Base-by-base conservation (phyloP, 495 filamentous ascomycete genomes). In the Trypethelium eluteriae region DNA sequence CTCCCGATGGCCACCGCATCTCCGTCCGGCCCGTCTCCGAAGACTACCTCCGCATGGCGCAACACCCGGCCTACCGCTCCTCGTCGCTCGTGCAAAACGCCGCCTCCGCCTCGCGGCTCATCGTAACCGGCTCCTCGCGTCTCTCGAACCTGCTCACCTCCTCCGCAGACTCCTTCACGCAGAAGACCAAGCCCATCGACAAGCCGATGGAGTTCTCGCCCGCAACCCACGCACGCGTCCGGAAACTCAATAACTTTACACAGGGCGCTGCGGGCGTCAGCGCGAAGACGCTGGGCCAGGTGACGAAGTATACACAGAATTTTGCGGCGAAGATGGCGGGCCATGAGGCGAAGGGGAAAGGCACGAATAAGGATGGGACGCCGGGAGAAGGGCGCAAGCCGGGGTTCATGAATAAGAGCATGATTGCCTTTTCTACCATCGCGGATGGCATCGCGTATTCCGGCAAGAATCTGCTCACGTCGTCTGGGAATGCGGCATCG, bases 361-460 rank as follows among this genome's bases (percentile, higher is more conserved):
- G 83, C 1, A 80, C 79, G 38, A 87, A 87, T 46, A 82, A 82
- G n/a, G 82, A 89, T 70, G 85, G 85, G 12, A 83, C 85, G 57
- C 82, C 85, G 14, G 78, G 82, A 0, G 78, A 80, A 14, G 92
- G 91, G 76, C 25, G 25, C 0, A 96, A 96, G 75, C 93, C 94
- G 0, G 93, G 94, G 6, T 78, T 98, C 36, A 74, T 98, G 67
- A 98, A 98, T 76, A 98, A 97, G 78, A 89, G 86, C 44, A 79
- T 98, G 80, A 96, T 98, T 77, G 94, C 94, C 0, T 98, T 98
- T 74, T 88, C 86, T n/a, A 98, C 94, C 0, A 83, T 98, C 56
- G 90, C 91, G 39, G 94, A 98, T 74, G 93, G 93, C 41, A 88
- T 98, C 62, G 92, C 95, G 70, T 85, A 96, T 70, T 87, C 89